phyloP scores from a whole-genome alignment of 129 eudicot species.

The Solidago caesia region DNA sequence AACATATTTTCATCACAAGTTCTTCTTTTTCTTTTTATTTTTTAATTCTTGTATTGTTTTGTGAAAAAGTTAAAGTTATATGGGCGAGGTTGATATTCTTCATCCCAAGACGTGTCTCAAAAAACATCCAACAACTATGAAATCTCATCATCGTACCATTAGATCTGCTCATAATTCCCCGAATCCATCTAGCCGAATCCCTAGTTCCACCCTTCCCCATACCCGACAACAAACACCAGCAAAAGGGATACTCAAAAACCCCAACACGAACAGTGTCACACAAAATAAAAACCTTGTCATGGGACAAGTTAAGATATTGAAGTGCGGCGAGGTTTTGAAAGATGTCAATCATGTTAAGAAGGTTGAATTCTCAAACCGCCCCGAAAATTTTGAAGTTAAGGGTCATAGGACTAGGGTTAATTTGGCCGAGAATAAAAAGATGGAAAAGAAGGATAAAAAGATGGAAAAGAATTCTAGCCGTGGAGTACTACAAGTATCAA shows the following conservation, averaged over 20 bases:
- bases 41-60: background rate
- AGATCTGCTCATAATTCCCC: background rate
- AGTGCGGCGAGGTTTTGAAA: slow-evolving; percentile 38
- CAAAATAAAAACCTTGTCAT: slow-evolving; percentile 12
- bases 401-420: background rate
- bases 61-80: background rate
- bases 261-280: background rate
- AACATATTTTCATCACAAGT: background rate
- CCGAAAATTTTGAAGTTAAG: background rate
- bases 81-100: slow-evolving; percentile 34
- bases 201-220: slow-evolving; percentile 10
- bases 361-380: background rate
- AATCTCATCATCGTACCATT: slow-evolving; percentile 18
- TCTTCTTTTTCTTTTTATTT: background rate
- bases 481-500: background rate
- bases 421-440: background rate
- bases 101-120: slow-evolving; percentile 21
- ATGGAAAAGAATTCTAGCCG: background rate
- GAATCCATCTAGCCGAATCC: slow-evolving; percentile 7
- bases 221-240: slow-evolving; percentile 25
- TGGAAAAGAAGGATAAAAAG: background rate
- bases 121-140: slow-evolving; percentile 2
- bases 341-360: background rate
- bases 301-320: slow-evolving; percentile 49
- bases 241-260: background rate